Percentiles rank a stretch among this genome's conserved stretches.
Evolutionary conservation across 169 alveolate genomes (phyloP).

Genomic region (Babesia bovis): DNA sequence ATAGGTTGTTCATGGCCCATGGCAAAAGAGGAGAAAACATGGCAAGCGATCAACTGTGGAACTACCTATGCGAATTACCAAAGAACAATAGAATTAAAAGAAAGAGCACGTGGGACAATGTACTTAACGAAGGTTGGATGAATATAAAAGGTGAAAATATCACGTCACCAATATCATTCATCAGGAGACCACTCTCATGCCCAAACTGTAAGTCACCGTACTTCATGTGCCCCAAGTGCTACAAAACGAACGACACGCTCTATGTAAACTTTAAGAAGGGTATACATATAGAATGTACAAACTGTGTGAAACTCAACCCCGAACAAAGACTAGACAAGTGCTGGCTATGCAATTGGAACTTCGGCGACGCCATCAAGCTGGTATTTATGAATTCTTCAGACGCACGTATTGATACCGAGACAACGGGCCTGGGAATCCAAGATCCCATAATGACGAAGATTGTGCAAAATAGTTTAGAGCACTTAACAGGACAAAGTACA

Average conservation of each 20-base stretch:
- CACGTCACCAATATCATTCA: constrained; percentile 13
- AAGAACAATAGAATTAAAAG: background rate
- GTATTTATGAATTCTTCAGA: background rate
- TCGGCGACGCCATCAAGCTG: constrained; percentile 9
- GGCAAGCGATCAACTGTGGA: constrained; percentile 53
- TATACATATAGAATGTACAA: constrained; percentile 72
- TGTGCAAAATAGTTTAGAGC: background rate
- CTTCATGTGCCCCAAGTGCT: constrained; percentile 80
- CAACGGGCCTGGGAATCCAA: background rate
- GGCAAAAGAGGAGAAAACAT: constrained; percentile 23
- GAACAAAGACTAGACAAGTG: constrained; percentile 43
- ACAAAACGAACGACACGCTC: constrained; percentile 67
- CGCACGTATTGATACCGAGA: background rate
- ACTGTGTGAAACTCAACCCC: constrained; percentile 46
- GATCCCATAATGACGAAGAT: background rate
- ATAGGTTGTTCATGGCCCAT: constrained; percentile 44
- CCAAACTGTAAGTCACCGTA: constrained; percentile 79
- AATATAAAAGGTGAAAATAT: background rate
- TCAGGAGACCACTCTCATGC: constrained; percentile 64
- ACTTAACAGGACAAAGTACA: too few relatives aligned
- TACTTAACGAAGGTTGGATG: background rate
- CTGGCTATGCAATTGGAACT: constrained; percentile 61
- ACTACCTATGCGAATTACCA: constrained; percentile 30
- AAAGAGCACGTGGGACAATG: background rate
- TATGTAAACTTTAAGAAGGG: constrained; percentile 66